Conservation (phyloP, 2,329 filamentous ascomycete genomes). For the Colletotrichum sansevieriae region DNA sequence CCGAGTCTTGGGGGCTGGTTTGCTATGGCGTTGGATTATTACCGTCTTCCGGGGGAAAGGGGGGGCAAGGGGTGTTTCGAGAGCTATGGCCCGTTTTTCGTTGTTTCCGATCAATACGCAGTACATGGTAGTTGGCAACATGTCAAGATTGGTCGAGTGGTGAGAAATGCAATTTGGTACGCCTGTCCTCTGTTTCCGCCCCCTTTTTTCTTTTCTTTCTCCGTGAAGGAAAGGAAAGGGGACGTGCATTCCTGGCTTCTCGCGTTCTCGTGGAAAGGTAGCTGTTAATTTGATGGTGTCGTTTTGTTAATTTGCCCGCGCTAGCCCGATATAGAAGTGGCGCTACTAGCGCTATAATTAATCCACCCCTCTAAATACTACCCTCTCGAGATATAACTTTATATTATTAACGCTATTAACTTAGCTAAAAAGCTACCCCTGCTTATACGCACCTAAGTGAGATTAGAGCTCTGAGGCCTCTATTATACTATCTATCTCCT, state of each 20-base stretch:
- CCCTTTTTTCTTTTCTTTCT: constrained; percentile 19
- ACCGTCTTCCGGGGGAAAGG: constrained; percentile 14
- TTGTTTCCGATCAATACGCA: constrained; percentile 13
- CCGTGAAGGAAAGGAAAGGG: neutral
- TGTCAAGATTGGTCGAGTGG: neutral
- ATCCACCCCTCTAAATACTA: too few relatives aligned
- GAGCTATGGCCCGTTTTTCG: constrained; percentile 15
- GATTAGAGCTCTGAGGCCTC: too few relatives aligned
- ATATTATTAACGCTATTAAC: too few relatives aligned
- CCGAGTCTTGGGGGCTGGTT: constrained; percentile 19
- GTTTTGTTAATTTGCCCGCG: too few relatives aligned
- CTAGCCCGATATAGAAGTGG: too few relatives aligned
- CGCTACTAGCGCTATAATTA: too few relatives aligned
- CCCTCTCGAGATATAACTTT: too few relatives aligned
- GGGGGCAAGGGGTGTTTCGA: constrained; percentile 4
- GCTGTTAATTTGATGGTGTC: too few relatives aligned
- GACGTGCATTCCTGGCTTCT: constrained; percentile 20
- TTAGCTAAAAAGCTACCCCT: too few relatives aligned
- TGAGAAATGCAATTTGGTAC: neutral
- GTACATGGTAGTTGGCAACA: too few relatives aligned
- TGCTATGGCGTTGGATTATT: constrained; percentile 32
- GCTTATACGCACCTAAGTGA: too few relatives aligned
- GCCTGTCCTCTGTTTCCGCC: constrained; percentile 5
- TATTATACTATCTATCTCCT: too few relatives aligned
- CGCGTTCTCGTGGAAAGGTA: neutral